phyloP scores from a whole-genome alignment of 768 basidiomycete genomes.

The Fomitopsis serialis region DNA sequence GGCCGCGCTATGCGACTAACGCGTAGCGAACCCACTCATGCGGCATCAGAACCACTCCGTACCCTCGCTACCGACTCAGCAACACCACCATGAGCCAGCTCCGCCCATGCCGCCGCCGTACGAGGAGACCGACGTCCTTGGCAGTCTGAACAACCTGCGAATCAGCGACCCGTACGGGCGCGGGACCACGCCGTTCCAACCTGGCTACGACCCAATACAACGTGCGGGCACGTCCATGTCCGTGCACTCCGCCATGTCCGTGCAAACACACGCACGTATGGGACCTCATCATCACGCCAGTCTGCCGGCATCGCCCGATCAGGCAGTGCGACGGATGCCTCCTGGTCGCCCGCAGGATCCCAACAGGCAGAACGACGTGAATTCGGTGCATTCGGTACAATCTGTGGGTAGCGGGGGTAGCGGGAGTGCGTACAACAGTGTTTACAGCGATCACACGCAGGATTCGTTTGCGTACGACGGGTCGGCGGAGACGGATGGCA shows the following conservation, averaged over 20 bases:
- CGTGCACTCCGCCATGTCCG: slow-evolving; percentile 28
- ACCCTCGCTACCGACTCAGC: slow-evolving; percentile 38
- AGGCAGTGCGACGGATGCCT: slow-evolving; percentile 12
- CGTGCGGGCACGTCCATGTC: slow-evolving; percentile 59
- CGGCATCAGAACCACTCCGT: slow-evolving; percentile 44
- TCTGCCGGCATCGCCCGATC: slow-evolving; percentile 15
- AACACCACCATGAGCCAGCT: slow-evolving; percentile 17
- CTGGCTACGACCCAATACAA: slow-evolving; percentile 39
- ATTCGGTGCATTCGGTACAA: slow-evolving; percentile 8
- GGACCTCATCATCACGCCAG: slow-evolving; percentile 4
- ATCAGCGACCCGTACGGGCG: slow-evolving; percentile 39
- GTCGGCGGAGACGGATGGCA: slow-evolving; percentile 30
- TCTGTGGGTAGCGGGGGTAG: slow-evolving; percentile 30
- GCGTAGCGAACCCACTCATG: slow-evolving; percentile 24
- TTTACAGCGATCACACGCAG: slow-evolving; percentile 21
- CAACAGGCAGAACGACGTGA: slow-evolving; percentile 7
- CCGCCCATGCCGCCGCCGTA: slow-evolving; percentile 30
- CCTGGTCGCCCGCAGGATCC: slow-evolving; percentile 12
- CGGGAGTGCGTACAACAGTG: slow-evolving; percentile 24
- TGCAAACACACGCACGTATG: slow-evolving; percentile 13
- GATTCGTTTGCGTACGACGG: slow-evolving; percentile 15
- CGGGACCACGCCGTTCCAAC: slow-evolving; percentile 9
- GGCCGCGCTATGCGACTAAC: background rate
- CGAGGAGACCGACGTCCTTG: slow-evolving; percentile 42
- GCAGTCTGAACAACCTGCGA: slow-evolving; percentile 49